Evolutionary conservation across 768 basidiomycete species (phyloP).

Genomic region (Suillus alpinus): DNA sequence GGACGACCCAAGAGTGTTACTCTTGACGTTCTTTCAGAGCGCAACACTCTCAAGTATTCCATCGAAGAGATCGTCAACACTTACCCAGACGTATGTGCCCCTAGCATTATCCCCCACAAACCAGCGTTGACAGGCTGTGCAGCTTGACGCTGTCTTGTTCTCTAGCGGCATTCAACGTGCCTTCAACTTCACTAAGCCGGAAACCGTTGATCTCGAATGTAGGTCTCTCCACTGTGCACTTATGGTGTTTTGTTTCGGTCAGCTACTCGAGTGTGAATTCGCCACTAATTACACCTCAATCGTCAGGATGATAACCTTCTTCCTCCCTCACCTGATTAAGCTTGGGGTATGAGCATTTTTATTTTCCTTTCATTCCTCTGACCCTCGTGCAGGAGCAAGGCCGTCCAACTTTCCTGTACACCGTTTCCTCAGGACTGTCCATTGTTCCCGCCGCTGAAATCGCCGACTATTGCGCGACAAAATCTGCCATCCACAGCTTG

Average conservation of each 20-base stretch:
- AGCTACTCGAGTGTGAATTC: slow-evolving; percentile 37
- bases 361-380: not conserved
- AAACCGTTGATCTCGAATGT: slow-evolving; percentile 42
- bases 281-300: slow-evolving; percentile 54
- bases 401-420: slow-evolving; percentile 45
- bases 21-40: slow-evolving; percentile 43
- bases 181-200: slow-evolving; percentile 42
- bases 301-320: slow-evolving; percentile 44
- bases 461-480: slow-evolving; percentile 53
- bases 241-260: not conserved
- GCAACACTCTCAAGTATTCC: slow-evolving; percentile 37
- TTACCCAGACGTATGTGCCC: slow-evolving; percentile 45
- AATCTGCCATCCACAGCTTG: slow-evolving; percentile 56
- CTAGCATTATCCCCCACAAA: not conserved
- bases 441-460: slow-evolving; percentile 42
- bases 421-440: slow-evolving; percentile 53
- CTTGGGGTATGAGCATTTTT: slow-evolving; percentile 39
- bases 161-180: slow-evolving; percentile 53
- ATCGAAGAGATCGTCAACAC: slow-evolving; percentile 39
- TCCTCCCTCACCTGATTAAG: slow-evolving; percentile 54
- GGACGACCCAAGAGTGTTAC: slow-evolving; percentile 40
- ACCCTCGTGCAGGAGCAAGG: slow-evolving; percentile 32
- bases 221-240: slow-evolving; percentile 1
- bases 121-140: not conserved
- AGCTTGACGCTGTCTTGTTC: slow-evolving; percentile 58